Evolutionary conservation across 129 eudicot genomes (phyloP), one percentile per base, ranked within the genome.

Genomic region (Solidago caesia): DNA sequence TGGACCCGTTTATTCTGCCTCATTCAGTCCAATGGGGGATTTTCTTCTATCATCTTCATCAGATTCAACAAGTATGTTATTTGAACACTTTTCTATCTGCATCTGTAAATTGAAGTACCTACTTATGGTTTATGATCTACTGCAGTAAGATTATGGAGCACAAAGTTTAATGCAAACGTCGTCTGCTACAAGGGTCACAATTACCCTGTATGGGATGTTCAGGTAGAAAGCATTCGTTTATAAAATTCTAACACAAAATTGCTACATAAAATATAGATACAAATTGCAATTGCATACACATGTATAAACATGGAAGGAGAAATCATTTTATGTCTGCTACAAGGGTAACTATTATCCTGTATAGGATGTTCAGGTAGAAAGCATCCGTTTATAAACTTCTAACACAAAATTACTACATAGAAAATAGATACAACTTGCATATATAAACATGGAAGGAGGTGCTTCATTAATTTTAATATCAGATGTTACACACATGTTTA

Each of bases 161-260:
- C 94, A 69, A 91, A 87, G 48, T 78, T 95, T 48, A 95, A 95
- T 85, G 96, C 99, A 47, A 95, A 95, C 75, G 85, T 95, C 62
- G 99, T 95, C 45, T 89, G 94, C 89, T 95, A 95, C 85, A 95
- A 91, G 84, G 97, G 97, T 76, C 99, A 95, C 71, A 95, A 95
- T 83, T 95, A 87, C 84, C 97, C 99, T 72, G 99, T 95, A 12
- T 95, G 99, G 99, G 99, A 95, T 89, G 99, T 95, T 16, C 91
- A 93, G 91, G 98, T 93, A 88, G 67, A 77, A 55, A 43, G 5
- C 33, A 46, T 64, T 64, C 29, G 13, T 27, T 9, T 27, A 56
- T n/a, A 15, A 56, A 33, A 33, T 33, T 33, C 2, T 33, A 33
- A 33, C 39, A 1, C 39, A 33, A 33, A 33, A 33, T 33, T 33